Evolutionary conservation across 495 filamentous ascomycete genomes (phyloP).

Genomic region (Penicillium ucsense): DNA sequence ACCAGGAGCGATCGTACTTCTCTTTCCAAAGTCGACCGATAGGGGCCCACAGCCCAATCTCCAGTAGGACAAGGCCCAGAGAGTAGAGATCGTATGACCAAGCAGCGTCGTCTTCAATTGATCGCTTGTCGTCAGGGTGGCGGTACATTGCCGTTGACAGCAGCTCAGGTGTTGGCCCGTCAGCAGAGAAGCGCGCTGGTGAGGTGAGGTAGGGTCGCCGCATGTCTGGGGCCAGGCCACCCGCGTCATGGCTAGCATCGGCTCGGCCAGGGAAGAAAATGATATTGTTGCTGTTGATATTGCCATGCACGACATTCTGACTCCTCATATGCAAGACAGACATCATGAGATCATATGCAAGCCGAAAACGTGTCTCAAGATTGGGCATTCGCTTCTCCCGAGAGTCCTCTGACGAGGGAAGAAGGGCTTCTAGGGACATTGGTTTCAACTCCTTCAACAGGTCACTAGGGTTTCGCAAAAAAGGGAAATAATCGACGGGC

Average conservation of each 20-base stretch:
- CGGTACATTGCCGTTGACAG: conserved; percentile 58
- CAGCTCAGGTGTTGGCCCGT: conserved; percentile 42
- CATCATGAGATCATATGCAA: conserved; percentile 70
- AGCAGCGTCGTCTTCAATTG: conserved; percentile 38
- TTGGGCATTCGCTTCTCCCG: conserved; percentile 38
- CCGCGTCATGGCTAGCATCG: conserved; percentile 29
- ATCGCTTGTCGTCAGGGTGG: conserved; percentile 64
- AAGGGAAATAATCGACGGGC: conserved; percentile 48
- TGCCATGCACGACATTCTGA: conserved; percentile 67
- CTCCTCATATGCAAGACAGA: conserved; percentile 68
- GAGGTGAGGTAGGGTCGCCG: conserved; percentile 69
- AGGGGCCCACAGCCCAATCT: conserved; percentile 83
- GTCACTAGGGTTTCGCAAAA: conserved; percentile 35
- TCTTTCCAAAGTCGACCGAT: conserved; percentile 58
- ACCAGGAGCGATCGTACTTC: conserved; percentile 54
- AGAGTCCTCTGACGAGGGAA: conserved; percentile 37
- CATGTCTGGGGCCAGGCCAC: conserved; percentile 44
- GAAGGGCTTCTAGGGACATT: conserved; percentile 38
- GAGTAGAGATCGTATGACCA: conserved; percentile 75
- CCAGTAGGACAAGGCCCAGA: conserved; percentile 71
- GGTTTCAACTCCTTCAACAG: conserved; percentile 32
- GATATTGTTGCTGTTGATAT: conserved; percentile 71
- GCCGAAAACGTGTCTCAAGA: conserved; percentile 71
- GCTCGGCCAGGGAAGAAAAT: conserved; percentile 57
- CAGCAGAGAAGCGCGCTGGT: conserved; percentile 69